These are phyloP conservation scores for Trichoderma gamsii DNA, from an alignment of 495 filamentous ascomycete genomes.

Conservation along the genomic window DNA sequence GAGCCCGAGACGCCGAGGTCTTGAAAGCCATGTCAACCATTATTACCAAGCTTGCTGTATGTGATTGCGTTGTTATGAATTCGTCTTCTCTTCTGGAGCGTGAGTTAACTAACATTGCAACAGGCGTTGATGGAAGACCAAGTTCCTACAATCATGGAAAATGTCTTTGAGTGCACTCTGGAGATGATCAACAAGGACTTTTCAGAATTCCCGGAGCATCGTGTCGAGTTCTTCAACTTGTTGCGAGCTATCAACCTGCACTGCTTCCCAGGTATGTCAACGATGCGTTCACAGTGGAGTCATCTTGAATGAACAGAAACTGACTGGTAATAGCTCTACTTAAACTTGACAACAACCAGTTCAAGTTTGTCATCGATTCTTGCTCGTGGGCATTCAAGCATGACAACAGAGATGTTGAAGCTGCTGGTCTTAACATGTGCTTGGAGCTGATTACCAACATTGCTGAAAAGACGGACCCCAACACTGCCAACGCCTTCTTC, in stretches of 20 bases:
- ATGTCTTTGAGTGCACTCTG: constrained; percentile 95
- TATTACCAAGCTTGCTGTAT: constrained; percentile 89
- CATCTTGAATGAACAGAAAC: too few relatives aligned
- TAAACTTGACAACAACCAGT: constrained; percentile 87
- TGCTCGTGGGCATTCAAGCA: constrained; percentile 99
- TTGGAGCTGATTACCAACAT: constrained; percentile 97
- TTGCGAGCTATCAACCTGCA: constrained; percentile 91
- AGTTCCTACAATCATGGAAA: constrained; percentile 94
- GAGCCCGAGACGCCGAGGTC: constrained; percentile 93
- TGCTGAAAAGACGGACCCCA: constrained; percentile 74
- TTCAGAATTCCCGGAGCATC: constrained; percentile 96
- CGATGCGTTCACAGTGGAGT: background rate
- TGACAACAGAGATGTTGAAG: constrained; percentile 96
- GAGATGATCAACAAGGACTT: constrained; percentile 99
- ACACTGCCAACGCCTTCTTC: constrained; percentile 91
- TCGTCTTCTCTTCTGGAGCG: background rate
- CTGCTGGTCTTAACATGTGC: constrained; percentile 97
- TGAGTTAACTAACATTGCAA: constrained; percentile 25
- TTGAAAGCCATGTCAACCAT: constrained; percentile 97
- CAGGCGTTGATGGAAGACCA: constrained; percentile 93
- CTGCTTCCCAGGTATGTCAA: constrained; percentile 63
- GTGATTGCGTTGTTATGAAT: constrained; percentile 29
- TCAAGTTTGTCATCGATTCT: constrained; percentile 98
- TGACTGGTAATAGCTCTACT: constrained; percentile 57
- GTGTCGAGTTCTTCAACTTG: constrained; percentile 97